Evolutionary conservation across 352 stramenopile genomes (phyloP).

Genomic region (Plasmopara halstedii): DNA sequence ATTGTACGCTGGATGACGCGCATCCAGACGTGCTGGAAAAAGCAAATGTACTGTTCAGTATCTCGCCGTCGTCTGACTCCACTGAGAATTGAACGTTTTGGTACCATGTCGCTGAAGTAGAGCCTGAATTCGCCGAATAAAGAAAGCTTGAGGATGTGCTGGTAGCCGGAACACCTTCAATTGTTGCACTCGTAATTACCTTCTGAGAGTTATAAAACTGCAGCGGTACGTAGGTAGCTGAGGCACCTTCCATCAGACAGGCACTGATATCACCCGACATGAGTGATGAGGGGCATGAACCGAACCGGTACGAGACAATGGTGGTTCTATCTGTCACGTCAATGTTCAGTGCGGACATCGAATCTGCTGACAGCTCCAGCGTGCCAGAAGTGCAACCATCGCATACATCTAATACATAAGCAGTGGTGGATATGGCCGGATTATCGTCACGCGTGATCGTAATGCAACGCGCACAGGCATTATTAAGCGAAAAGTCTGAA

Average conservation of each 20-base stretch:
- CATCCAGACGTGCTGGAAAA: conserved; percentile 51
- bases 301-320: conserved; percentile 55
- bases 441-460: conserved; percentile 51
- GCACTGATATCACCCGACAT: conserved; percentile 67
- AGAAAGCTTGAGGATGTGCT: conserved; percentile 50
- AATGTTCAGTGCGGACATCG: conserved; percentile 38
- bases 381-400: conserved; percentile 40
- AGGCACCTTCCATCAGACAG: conserved; percentile 78
- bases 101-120: conserved; percentile 46
- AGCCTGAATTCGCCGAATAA: conserved; percentile 47
- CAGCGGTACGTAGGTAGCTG: conserved; percentile 69
- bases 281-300: conserved; percentile 45
- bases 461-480: conserved; percentile 67
- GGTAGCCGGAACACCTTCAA: conserved; percentile 43
- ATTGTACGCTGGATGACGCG: conserved; percentile 57
- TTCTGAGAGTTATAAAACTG: conserved; percentile 81
- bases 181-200: conserved; percentile 49
- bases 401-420: conserved; percentile 69
- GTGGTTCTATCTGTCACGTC: conserved; percentile 33
- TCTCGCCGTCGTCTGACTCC: conserved; percentile 46
- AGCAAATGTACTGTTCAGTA: conserved; percentile 42
- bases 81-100: conserved; percentile 51
- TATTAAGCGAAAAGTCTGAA: conserved; percentile 45
- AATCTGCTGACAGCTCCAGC: conserved; percentile 42
- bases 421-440: conserved; percentile 33